Conservation (phyloP, 1,139 yeast genomes). For the Protomyces gravidus region DNA sequence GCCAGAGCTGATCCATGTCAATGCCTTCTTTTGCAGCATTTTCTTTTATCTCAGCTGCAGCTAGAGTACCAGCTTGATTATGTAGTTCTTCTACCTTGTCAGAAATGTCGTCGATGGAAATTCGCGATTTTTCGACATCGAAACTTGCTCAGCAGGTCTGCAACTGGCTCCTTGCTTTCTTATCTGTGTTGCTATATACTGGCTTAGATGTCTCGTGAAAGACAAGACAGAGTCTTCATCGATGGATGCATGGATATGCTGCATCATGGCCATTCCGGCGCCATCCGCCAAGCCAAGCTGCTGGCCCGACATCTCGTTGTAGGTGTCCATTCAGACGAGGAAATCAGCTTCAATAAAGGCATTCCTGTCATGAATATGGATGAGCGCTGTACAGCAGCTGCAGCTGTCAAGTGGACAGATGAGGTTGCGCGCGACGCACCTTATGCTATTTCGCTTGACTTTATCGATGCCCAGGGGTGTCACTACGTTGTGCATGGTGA, state of each 20-base stretch:
- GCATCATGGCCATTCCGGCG: slow-evolving; percentile 75
- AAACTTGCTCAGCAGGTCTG: no score
- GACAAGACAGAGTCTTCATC: slow-evolving; percentile 16
- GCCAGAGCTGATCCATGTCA: no score
- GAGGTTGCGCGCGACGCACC: slow-evolving; percentile 74
- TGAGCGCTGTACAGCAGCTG: slow-evolving; percentile 73
- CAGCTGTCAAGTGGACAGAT: slow-evolving; percentile 88
- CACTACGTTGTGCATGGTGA: slow-evolving; percentile 94
- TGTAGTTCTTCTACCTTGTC: no score
- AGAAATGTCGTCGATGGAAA: no score
- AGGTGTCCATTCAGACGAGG: slow-evolving; percentile 91
- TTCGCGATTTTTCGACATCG: no score
- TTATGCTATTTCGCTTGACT: slow-evolving; percentile 83
- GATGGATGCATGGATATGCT: slow-evolving; percentile 27
- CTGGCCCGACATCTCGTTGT: slow-evolving; percentile 68
- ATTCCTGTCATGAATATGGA: slow-evolving; percentile 84
- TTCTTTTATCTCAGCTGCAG: no score
- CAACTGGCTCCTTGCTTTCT: no score
- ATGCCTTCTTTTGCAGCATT: no score
- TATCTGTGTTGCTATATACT: no score
- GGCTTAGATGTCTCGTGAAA: background rate
- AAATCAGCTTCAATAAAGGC: slow-evolving; percentile 75
- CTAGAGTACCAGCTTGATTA: no score
- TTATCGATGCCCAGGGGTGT: slow-evolving; percentile 72
- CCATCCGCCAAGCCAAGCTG: slow-evolving; percentile 86